phyloP scores from a whole-genome alignment of 305 asterid species.

The Monarda citriodora region DNA sequence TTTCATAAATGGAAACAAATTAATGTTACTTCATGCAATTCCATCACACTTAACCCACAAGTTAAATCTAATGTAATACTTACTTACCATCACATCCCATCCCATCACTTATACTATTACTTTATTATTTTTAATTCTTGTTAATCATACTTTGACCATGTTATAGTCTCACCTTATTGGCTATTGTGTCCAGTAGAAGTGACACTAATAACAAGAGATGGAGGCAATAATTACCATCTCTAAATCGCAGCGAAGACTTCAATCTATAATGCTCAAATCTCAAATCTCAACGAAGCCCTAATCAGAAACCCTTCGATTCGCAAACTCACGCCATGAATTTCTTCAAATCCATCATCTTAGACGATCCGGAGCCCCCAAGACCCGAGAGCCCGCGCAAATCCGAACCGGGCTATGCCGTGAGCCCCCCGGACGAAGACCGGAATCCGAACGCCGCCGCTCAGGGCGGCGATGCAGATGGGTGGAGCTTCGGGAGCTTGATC shows the following conservation, averaged over 20 bases:
- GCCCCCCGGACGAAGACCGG: constrained; percentile 16
- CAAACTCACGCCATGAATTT: constrained; percentile 54
- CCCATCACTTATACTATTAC: no score
- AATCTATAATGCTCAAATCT: neutral
- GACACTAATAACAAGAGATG: no score
- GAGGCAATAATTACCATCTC: no score
- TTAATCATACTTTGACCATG: no score
- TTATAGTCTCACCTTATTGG: no score
- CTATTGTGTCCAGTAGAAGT: no score
- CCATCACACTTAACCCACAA: no score
- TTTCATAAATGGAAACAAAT: no score
- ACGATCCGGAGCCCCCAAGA: constrained; percentile 58
- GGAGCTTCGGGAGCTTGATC: constrained; percentile 84
- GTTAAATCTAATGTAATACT: no score
- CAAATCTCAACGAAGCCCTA: constrained; percentile 10
- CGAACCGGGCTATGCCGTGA: constrained; percentile 23
- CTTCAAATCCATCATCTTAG: constrained; percentile 80
- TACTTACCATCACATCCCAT: no score
- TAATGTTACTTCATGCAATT: no score
- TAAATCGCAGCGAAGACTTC: constrained; percentile 1
- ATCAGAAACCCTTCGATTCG: constrained; percentile 3
- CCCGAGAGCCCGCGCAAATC: constrained; percentile 30
- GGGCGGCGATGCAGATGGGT: constrained; percentile 30
- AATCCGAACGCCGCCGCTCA: constrained; percentile 17
- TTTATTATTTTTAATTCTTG: no score